Percentiles rank a stretch among this genome's conserved stretches.
phyloP scores from a whole-genome alignment of 2,329 filamentous ascomycete genomes.

The Fusarium nelsonii region DNA sequence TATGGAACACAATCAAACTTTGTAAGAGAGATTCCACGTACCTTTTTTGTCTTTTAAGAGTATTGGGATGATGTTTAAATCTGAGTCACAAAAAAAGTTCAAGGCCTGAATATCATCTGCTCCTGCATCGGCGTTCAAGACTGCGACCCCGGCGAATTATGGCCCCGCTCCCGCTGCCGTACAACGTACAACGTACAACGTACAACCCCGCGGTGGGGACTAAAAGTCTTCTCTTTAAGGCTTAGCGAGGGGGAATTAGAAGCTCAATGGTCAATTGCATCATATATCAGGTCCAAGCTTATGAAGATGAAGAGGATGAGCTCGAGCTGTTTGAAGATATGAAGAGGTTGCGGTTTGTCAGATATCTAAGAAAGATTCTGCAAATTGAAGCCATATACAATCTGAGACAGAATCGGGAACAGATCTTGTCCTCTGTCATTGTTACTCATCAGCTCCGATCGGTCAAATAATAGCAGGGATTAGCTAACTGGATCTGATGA shows the following conservation, averaged over 20 bases:
- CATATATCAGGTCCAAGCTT: constrained; percentile 18
- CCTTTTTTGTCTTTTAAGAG: constrained; percentile 4
- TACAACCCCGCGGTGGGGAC: constrained; percentile 24
- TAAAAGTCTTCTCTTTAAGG: constrained; percentile 2
- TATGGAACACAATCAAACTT: background rate
- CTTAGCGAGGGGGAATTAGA: constrained; percentile 23
- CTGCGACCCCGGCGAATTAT: constrained; percentile 34
- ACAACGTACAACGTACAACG: constrained; percentile 6
- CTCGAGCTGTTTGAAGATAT: background rate
- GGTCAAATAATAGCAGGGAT: background rate
- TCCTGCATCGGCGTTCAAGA: constrained; percentile 34
- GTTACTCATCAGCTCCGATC: background rate
- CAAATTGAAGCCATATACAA: background rate
- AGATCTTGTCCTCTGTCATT: background rate
- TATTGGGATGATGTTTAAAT: constrained; percentile 16
- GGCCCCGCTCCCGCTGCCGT: constrained; percentile 40
- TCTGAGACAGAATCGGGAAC: background rate
- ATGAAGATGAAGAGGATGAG: background rate
- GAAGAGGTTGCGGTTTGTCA: background rate
- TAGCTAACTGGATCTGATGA: background rate
- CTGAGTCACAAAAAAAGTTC: constrained; percentile 44
- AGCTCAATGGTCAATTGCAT: constrained; percentile 25
- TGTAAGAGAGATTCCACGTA: constrained; percentile 8
- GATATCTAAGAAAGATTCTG: too few species aligned
- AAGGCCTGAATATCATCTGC: constrained; percentile 19